Base-by-base conservation (phyloP, 768 basidiomycete species). In the Suillus brevipes region DNA sequence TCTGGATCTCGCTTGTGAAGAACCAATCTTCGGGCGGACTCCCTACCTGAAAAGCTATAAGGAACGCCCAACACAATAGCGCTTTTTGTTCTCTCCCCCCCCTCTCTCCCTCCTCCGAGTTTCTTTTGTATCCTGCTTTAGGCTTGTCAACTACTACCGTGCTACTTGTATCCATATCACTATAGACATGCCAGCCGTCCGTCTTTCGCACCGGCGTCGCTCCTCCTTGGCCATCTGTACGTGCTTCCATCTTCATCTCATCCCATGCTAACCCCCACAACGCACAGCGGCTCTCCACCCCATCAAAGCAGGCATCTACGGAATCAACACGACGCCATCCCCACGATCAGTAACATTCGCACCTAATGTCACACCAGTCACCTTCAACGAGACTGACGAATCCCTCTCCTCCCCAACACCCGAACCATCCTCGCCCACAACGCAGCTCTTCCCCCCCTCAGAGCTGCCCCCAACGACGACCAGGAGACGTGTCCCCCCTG, bases 331-430 rank as follows among this genome's bases (percentile, higher is more conserved):
- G 8, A 71, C 81, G 3, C 73, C 78, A 0, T 78, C 82, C 0
- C 78, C 83, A n/a, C 79, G 82, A 1, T 77, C 80, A 6, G 84
- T 89, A 34, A 87, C 85, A 0, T 89, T 89, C 58, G 87, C 87
- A 1, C 86, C 86, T 45, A 87, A 87, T 66, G 79, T 87, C 31
- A 87, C 86, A 0, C 86, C 86, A 1, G 79, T 77, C 3, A 85
- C 85, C 0, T 87, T 80, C 75, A 74, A 74, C 34, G 79, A 80
- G 13, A 62, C 77, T 0, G 79, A 77, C 62, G 72, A 77, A 52
- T 13, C 66, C 20, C 61, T 78, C 6, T 40, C 72, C 0, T 63
- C 59, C 34, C 6, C 61, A 28, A 58, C 75, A 0, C 67, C 77
- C 2, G 75, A 80, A 14, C 67, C 77, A n/a, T 57, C 74, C 0